Evolutionary conservation across 176 grass and related monocot genomes (phyloP).

Genomic region (Elaeis guineensis): DNA sequence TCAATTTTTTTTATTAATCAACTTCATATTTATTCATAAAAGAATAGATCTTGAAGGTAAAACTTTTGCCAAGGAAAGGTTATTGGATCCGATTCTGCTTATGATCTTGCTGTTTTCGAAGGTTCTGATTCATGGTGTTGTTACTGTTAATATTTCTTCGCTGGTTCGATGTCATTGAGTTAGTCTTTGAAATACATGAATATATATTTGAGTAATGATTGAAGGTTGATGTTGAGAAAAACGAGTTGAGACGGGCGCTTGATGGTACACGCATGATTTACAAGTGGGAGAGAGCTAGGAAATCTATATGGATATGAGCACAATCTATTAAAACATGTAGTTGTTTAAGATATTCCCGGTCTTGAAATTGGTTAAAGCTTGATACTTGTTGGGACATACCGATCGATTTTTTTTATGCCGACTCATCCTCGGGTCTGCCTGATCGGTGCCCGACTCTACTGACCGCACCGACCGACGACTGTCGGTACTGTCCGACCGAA

Average conservation of each 20-base stretch:
- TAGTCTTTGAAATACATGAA: no score
- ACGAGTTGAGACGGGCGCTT: conserved; percentile 39
- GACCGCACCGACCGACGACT: no score
- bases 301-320: conserved; percentile 80
- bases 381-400: no score
- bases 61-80: conserved; percentile 14
- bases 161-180: background rate
- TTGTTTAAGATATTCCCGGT: no score
- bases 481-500: no score
- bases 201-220: background rate
- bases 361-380: background rate
- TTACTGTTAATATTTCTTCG: conserved; percentile 4
- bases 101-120: conserved; percentile 76
- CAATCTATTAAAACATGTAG: conserved; percentile 17
- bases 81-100: conserved; percentile 60
- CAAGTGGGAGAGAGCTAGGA: conserved; percentile 68
- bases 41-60: no score
- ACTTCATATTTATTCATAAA: no score
- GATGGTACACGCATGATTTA: conserved; percentile 49
- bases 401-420: no score
- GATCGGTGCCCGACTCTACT: no score
- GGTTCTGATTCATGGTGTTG: conserved; percentile 27
- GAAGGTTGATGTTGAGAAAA: conserved; percentile 46
- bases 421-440: no score
- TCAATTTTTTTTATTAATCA: no score